phyloP scores from a whole-genome alignment of 495 filamentous ascomycete genomes.

The Trichoderma asperelloides region DNA sequence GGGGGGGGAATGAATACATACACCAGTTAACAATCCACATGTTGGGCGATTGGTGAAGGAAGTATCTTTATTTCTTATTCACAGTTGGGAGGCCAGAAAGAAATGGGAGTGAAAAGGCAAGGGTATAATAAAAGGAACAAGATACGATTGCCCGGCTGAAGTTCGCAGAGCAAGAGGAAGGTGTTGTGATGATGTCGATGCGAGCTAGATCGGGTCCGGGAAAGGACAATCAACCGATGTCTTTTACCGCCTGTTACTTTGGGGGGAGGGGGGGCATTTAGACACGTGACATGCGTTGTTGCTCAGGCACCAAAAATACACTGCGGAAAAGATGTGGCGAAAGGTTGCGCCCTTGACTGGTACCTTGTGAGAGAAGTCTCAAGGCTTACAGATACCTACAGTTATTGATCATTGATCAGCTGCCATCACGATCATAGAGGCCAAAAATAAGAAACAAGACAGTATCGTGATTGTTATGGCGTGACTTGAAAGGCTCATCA shows the following conservation, averaged over 20 bases:
- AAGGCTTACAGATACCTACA: background rate
- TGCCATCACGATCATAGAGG: too few relatives aligned
- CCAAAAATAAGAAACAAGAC: too few relatives aligned
- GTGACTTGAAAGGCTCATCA: too few relatives aligned
- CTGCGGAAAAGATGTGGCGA: background rate
- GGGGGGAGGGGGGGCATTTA: background rate
- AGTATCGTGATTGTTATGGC: too few relatives aligned
- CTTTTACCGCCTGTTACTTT: background rate
- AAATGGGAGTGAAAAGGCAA: background rate
- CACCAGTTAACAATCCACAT: slow-evolving; percentile 99
- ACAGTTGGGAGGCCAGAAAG: too few relatives aligned
- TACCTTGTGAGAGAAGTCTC: too few relatives aligned
- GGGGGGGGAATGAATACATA: slow-evolving; percentile 38
- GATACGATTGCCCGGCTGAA: too few relatives aligned
- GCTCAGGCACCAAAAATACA: background rate
- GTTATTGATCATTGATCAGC: too few relatives aligned
- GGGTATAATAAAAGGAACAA: background rate
- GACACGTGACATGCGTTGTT: slow-evolving; percentile 3
- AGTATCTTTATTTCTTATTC: too few relatives aligned
- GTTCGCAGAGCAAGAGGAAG: background rate
- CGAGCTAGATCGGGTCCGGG: background rate
- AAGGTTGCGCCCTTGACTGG: background rate
- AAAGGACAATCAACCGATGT: slow-evolving; percentile 3
- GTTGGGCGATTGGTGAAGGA: slow-evolving; percentile 22
- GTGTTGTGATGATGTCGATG: background rate